phyloP scores from a whole-genome alignment of 768 basidiomycete genomes.

The Crassisporium funariophilum region DNA sequence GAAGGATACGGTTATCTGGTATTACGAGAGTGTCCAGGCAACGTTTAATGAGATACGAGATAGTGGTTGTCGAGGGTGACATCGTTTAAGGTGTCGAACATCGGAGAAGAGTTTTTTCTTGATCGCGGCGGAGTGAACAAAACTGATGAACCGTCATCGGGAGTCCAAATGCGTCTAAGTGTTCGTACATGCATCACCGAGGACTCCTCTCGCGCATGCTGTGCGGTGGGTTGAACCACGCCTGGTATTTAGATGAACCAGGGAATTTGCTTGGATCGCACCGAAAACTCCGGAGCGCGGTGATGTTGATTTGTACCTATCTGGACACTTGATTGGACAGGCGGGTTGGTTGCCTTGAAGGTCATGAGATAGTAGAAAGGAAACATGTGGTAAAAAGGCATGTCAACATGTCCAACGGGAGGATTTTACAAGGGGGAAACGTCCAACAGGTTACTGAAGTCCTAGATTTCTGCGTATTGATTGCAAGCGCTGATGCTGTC shows the following conservation, averaged over 20 bases:
- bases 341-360: neutral
- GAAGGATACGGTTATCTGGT: neutral
- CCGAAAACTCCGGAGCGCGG: neutral
- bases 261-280: neutral
- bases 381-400: conserved; percentile 1
- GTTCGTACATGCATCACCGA: no score
- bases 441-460: conserved; percentile 10
- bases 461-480: neutral
- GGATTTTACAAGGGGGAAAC: no score
- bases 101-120: neutral
- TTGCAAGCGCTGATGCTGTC: conserved; percentile 3
- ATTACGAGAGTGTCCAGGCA: no score
- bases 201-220: no score
- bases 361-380: conserved; percentile 1
- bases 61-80: neutral
- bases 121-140: no score
- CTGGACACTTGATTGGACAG: no score
- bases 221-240: no score
- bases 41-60: no score
- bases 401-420: no score
- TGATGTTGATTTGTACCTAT: neutral
- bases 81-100: neutral
- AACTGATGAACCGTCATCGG: conserved; percentile 2
- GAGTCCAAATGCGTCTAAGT: conserved; percentile 6
- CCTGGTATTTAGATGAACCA: no score